Evolutionary conservation across 139 green algal species (phyloP).

Genomic region (Raphidocelis subcapitata): DNA sequence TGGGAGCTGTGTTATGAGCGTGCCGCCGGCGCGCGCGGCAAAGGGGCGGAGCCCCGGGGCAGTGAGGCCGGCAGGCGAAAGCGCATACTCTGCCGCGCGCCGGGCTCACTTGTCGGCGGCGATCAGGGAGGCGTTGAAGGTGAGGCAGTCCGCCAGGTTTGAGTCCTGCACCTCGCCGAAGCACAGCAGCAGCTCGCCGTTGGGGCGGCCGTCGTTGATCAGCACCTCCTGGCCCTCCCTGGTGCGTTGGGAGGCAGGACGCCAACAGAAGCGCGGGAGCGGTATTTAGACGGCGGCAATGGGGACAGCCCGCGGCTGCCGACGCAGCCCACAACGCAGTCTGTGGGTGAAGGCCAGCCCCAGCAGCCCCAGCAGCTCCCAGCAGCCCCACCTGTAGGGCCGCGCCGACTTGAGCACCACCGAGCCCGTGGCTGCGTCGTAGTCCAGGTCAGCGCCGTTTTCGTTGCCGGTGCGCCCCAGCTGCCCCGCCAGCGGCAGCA

Average conservation of each 20-base stretch:
- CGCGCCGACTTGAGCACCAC: constrained; percentile 60
- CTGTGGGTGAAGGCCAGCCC: no score
- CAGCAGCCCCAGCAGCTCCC: no score
- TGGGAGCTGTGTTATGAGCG: no score
- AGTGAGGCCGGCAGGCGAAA: no score
- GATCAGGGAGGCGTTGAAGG: constrained; percentile 34
- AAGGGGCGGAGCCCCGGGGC: no score
- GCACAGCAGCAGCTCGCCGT: constrained; percentile 81
- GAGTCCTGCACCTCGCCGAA: constrained; percentile 67
- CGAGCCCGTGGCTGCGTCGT: constrained; percentile 51
- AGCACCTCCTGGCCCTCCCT: constrained; percentile 65
- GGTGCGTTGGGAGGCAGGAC: not conserved
- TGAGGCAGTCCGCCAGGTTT: constrained; percentile 25
- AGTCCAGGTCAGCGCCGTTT: constrained; percentile 71
- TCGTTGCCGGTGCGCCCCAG: constrained; percentile 62
- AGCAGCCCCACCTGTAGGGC: constrained; percentile 54
- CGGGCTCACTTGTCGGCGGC: constrained; percentile 37
- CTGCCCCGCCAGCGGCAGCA: constrained; percentile 69
- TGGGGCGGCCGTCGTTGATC: constrained; percentile 78
- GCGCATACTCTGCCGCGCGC: no score
- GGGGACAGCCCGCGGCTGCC: no score
- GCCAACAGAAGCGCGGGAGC: no score
- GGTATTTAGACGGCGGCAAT: no score
- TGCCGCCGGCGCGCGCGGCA: no score
- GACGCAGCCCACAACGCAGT: no score